These are phyloP conservation scores for Venturia carpophila DNA, from an alignment of 2,329 filamentous ascomycete genomes.

Conservation along the genomic window DNA sequence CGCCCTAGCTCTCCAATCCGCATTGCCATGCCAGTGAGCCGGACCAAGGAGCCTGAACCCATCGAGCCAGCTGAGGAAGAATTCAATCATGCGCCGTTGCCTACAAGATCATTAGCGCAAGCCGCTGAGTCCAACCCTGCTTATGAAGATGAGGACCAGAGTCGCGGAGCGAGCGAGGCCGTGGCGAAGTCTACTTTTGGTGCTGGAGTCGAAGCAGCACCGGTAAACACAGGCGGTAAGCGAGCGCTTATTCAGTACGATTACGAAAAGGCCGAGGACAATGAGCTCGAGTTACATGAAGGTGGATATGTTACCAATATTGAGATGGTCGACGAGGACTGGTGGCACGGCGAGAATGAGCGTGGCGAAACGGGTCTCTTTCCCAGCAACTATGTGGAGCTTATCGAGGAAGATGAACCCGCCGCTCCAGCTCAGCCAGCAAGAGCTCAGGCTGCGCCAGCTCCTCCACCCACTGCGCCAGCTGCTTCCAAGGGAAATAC, in stretches of 20 bases:
- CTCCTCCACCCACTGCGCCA: constrained; percentile 26
- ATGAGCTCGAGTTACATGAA: constrained; percentile 85
- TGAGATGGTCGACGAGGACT: constrained; percentile 95
- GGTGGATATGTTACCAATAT: constrained; percentile 85
- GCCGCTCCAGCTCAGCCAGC: constrained; percentile 30
- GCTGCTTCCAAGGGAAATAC: constrained; percentile 47
- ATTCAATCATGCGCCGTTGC: constrained; percentile 51
- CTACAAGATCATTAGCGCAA: constrained; percentile 54
- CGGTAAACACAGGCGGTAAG: constrained; percentile 47
- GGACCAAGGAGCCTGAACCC: constrained; percentile 43
- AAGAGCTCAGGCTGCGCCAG: constrained; percentile 32
- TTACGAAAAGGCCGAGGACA: constrained; percentile 96
- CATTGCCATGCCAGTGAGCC: constrained; percentile 76
- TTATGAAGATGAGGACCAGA: constrained; percentile 47
- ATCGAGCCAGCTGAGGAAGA: constrained; percentile 46
- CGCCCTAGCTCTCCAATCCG: constrained; percentile 68
- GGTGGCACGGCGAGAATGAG: constrained; percentile 94
- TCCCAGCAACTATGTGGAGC: constrained; percentile 93
- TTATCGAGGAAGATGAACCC: constrained; percentile 57
- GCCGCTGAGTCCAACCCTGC: constrained; percentile 56
- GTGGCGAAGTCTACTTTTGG: constrained; percentile 40
- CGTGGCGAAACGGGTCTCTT: constrained; percentile 82
- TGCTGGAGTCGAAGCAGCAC: constrained; percentile 33
- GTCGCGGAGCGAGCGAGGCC: constrained; percentile 46
- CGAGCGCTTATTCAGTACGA: constrained; percentile 82